Base-by-base conservation (phyloP, 345 rosid species). In the Streptanthus diversifolius region DNA sequence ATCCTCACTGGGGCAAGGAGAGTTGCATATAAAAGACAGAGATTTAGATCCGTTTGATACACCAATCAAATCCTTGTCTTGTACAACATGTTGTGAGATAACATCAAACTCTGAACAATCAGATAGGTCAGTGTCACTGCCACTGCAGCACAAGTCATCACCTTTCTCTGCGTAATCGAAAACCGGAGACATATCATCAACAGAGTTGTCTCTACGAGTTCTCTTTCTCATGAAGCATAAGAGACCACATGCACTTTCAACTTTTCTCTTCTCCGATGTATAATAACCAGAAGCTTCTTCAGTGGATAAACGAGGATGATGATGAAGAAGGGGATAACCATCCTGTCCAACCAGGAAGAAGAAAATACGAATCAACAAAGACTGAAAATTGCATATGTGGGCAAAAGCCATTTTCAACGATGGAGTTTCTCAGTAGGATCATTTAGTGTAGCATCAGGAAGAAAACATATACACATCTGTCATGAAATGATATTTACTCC, bases 161-260 rank as follows among this genome's bases (percentile, higher is more conserved):
- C 8, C 61, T 36, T 35, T 10, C 7, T 51, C 63, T 14, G 17
- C 54, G 43, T 49, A 10, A 27, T 37, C 68, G 5, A 49, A 25
- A 32, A 15, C 64, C 24, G 19, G 32, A 53, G 66, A 63, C 44
- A 40, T 52, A 11, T 55, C 47, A 32, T 44, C 44, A 2, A 17
- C 10, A 36, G 3, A 51, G 1, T 40, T 41, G 27, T 54, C 33
- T 43, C 60, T 30, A 58, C 54, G 19, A 49, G 6, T 21, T 67
- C 68, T 67, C 73, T 74, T 74, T 40, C 47, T 74, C 73, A 67
- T 48, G 51, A 67, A 62, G 69, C 63, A 59, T 39, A 74, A 74
- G 21, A 74, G 63, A 11, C 40, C 68, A 9, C 17, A 63, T 0
- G 1, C 9, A 13, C 62, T 74, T 74, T 67, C 78, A 49, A 29